Conservation (phyloP, 2,329 filamentous ascomycete species). For the Talaromyces pinophilus region DNA sequence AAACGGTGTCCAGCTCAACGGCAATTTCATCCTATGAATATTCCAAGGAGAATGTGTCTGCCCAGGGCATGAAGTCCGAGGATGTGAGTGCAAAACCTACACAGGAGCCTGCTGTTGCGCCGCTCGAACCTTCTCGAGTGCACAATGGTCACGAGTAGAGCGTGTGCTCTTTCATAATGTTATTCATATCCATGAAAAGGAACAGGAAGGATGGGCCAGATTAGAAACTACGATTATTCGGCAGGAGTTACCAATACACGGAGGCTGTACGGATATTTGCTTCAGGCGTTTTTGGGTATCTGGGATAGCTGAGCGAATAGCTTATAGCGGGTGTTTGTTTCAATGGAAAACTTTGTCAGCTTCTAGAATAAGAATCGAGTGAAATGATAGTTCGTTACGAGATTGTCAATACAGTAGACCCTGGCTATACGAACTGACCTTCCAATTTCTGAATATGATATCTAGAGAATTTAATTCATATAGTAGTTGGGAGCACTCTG, state of each 20-base stretch:
- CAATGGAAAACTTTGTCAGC: background rate
- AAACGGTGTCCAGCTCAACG: slow-evolving; percentile 8
- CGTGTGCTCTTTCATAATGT: background rate
- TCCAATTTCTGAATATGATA: too few species aligned
- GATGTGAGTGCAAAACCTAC: slow-evolving; percentile 9
- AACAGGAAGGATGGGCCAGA: background rate
- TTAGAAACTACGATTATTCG: background rate
- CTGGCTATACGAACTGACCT: too few species aligned
- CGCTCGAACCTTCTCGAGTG: slow-evolving; percentile 21
- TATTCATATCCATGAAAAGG: background rate
- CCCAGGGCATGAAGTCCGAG: slow-evolving; percentile 12
- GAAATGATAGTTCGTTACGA: background rate
- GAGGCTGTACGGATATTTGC: slow-evolving; percentile 1
- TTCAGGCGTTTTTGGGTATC: slow-evolving; percentile 3
- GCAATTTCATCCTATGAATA: slow-evolving; percentile 15
- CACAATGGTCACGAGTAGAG: slow-evolving; percentile 17
- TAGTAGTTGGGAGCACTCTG: too few species aligned
- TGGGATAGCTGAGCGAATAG: background rate
- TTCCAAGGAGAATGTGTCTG: slow-evolving; percentile 22
- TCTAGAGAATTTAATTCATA: too few species aligned
- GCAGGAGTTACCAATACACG: background rate
- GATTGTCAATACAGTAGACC: background rate
- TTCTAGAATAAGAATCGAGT: background rate
- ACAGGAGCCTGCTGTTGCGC: slow-evolving; percentile 10
- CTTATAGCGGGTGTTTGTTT: slow-evolving; percentile 12